These are phyloP conservation scores for Lachnellula cervina DNA, from an alignment of 2,329 filamentous ascomycete genomes.

Conservation along the genomic window DNA sequence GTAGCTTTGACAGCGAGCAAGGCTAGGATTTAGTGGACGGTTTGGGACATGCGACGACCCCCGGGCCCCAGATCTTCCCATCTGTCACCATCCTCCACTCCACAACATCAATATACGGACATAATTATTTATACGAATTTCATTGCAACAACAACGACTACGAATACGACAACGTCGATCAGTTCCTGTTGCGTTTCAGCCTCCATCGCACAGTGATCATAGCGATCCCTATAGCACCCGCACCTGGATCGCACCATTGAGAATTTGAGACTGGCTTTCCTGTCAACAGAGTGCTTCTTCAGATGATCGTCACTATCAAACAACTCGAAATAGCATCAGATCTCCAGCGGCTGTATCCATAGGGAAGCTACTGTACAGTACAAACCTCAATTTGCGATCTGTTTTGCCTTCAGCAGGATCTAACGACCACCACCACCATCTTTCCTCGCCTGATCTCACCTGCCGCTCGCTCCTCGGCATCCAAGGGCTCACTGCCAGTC, in stretches of 20 bases:
- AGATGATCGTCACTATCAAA: constrained; percentile 17
- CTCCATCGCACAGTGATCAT: constrained; percentile 8
- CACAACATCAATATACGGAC: too few relatives aligned
- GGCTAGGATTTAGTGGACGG: too few relatives aligned
- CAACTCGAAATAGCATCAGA: constrained; percentile 20
- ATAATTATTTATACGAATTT: neutral
- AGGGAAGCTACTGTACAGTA: neutral
- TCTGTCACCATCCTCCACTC: too few relatives aligned
- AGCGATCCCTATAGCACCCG: constrained; percentile 3
- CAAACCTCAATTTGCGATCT: too few relatives aligned
- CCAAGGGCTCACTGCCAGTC: neutral
- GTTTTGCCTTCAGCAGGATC: constrained; percentile 2
- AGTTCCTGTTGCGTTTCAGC: constrained; percentile 7
- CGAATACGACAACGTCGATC: neutral
- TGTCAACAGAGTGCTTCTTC: neutral
- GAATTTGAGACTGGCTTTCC: neutral
- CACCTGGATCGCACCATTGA: neutral
- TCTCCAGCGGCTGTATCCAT: neutral
- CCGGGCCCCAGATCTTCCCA: too few relatives aligned
- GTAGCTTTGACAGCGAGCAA: too few relatives aligned
- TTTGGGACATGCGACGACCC: too few relatives aligned
- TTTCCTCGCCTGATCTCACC: neutral
- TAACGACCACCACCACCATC: constrained; percentile 8
- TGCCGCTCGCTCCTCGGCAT: constrained; percentile 14
- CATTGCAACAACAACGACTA: neutral